These are phyloP conservation scores for Aureobasidium sp. DNA, from an alignment of 2,329 filamentous ascomycete species.

Conservation along the genomic window DNA sequence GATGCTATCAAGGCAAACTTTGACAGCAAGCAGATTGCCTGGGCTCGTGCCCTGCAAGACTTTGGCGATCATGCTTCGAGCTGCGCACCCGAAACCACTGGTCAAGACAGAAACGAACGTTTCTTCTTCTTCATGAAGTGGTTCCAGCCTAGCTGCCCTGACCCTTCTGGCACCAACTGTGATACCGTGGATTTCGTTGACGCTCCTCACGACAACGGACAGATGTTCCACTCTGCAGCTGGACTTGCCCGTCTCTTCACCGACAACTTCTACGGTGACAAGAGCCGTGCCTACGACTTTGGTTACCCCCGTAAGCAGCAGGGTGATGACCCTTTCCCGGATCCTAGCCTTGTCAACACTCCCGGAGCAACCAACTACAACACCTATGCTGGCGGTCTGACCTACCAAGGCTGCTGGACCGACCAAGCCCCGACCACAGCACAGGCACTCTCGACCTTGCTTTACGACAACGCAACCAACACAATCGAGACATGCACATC, in stretches of 20 bases:
- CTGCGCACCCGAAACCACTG: slow-evolving; percentile 27
- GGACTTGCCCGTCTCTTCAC: slow-evolving; percentile 29
- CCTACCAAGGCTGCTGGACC: slow-evolving; percentile 29
- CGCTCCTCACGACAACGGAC: slow-evolving; percentile 27
- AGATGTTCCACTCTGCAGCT: slow-evolving; percentile 28
- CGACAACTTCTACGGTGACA: slow-evolving; percentile 31
- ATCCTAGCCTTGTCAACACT: slow-evolving; percentile 22
- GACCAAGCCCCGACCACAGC: slow-evolving; percentile 19
- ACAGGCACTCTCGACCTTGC: slow-evolving; percentile 19
- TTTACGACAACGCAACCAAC: slow-evolving; percentile 22
- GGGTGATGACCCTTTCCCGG: slow-evolving; percentile 28
- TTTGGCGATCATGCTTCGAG: slow-evolving; percentile 26
- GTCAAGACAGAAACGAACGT: slow-evolving; percentile 29
- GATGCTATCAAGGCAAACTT: slow-evolving; percentile 26
- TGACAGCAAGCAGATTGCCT: slow-evolving; percentile 27
- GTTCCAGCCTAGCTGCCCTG: slow-evolving; percentile 25
- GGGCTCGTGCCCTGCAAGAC: slow-evolving; percentile 27
- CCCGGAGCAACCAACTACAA: slow-evolving; percentile 19
- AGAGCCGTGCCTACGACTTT: slow-evolving; percentile 27
- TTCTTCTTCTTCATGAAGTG: slow-evolving; percentile 32
- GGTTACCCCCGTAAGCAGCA: slow-evolving; percentile 27
- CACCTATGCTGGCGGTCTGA: slow-evolving; percentile 28
- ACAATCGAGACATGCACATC: slow-evolving; percentile 26
- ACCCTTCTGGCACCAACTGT: slow-evolving; percentile 18
- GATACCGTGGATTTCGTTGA: slow-evolving; percentile 29